These are phyloP conservation scores for Arxiozyma heterogenica DNA, from an alignment of 1,139 yeast genomes.

Conservation along the genomic window DNA sequence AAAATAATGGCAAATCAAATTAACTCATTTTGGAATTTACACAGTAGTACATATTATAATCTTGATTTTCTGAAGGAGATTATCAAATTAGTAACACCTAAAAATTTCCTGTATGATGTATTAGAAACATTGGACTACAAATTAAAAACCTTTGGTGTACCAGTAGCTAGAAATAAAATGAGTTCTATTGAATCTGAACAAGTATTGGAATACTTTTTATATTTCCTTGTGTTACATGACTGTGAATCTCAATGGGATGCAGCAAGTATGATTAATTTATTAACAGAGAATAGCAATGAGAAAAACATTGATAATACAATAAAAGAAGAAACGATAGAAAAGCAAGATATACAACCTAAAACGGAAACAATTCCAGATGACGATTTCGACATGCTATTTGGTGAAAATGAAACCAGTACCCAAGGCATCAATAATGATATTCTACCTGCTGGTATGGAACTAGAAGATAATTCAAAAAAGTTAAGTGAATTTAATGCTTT, in stretches of 20 bases:
- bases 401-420: slow-evolving; percentile 26
- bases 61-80: slow-evolving; percentile 26
- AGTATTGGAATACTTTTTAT: slow-evolving; percentile 25
- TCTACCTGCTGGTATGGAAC: slow-evolving; percentile 6
- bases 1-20: slow-evolving; percentile 29
- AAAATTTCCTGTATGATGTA: slow-evolving; percentile 22
- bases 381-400: slow-evolving; percentile 31
- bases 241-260: slow-evolving; percentile 21
- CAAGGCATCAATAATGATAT: slow-evolving; percentile 21
- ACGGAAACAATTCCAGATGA: slow-evolving; percentile 22
- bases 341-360: slow-evolving; percentile 14
- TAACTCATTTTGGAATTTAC: slow-evolving; percentile 31
- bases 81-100: slow-evolving; percentile 24
- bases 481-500: slow-evolving; percentile 9
- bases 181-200: slow-evolving; percentile 20
- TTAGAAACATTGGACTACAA: slow-evolving; percentile 23
- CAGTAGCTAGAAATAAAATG: slow-evolving; percentile 20
- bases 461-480: slow-evolving; percentile 5
- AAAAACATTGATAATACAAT: background rate
- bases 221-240: slow-evolving; percentile 27
- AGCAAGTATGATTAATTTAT: slow-evolving; percentile 16
- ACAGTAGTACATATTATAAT: slow-evolving; percentile 31
- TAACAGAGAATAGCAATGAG: slow-evolving; percentile 12
- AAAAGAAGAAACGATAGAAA: slow-evolving; percentile 5
- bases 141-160: slow-evolving; percentile 19